Percentiles rank a stretch among this genome's conserved stretches.
phyloP scores from a whole-genome alignment of 2,329 filamentous ascomycete species.

The Monilinia fructigena region DNA sequence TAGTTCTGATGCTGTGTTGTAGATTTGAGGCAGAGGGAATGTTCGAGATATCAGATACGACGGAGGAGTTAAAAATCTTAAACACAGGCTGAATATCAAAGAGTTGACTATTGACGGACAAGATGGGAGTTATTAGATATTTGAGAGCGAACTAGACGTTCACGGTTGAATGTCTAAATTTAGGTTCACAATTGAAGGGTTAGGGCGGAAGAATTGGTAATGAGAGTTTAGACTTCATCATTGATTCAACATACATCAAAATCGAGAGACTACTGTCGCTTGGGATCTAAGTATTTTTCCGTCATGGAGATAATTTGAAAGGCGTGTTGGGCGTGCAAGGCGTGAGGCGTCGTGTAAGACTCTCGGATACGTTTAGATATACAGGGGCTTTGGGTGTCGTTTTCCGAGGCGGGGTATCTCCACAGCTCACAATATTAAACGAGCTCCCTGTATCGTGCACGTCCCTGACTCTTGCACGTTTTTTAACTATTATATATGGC shows the following conservation, averaged over 20 bases:
- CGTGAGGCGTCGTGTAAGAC: neutral
- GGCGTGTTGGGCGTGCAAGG: too few relatives aligned
- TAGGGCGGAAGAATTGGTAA: neutral
- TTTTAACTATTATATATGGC: too few relatives aligned
- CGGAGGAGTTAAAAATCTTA: neutral
- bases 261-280: neutral
- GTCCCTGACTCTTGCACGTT: too few relatives aligned
- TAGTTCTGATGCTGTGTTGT: neutral
- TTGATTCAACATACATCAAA: neutral
- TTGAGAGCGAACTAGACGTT: neutral
- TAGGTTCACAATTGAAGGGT: neutral
- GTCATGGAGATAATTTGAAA: neutral
- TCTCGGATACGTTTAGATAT: neutral
- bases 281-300: neutral
- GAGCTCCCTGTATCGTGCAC: too few relatives aligned
- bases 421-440: too few relatives aligned
- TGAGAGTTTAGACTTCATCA: neutral
- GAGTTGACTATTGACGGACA: neutral
- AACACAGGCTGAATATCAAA: neutral
- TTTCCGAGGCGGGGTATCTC: constrained; percentile 9
- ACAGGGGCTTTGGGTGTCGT: neutral
- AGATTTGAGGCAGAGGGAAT: neutral
- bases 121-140: neutral
- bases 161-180: neutral
- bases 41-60: neutral